Conservation (phyloP, 225 moss, liverwort and hornwort species). For the Sphagnum tenellum region DNA sequence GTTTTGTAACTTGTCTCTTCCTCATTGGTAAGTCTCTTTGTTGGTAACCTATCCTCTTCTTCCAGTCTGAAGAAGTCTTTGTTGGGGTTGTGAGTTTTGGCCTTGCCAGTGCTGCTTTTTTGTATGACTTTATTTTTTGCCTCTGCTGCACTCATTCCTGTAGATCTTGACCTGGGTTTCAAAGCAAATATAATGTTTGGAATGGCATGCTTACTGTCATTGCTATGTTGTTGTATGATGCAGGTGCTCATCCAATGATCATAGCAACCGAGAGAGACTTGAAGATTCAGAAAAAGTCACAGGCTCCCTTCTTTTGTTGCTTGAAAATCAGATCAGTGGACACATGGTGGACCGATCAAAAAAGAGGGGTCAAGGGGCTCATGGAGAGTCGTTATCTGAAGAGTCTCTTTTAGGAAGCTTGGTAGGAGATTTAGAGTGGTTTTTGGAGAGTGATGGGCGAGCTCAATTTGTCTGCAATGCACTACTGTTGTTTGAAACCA, state of each 20-base stretch:
- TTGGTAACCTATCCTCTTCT: too few species aligned
- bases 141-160: too few species aligned
- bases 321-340: slow-evolving; percentile 24
- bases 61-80: not conserved
- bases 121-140: too few species aligned
- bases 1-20: slow-evolving; percentile 62
- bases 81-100: too few species aligned
- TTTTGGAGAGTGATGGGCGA: slow-evolving; percentile 42
- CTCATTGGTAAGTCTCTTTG: slow-evolving; percentile 46
- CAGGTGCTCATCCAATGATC: slow-evolving; percentile 42
- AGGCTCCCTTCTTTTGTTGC: slow-evolving; percentile 22
- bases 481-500: slow-evolving; percentile 39
- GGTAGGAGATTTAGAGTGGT: slow-evolving; percentile 61
- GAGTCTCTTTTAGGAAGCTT: slow-evolving; percentile 40
- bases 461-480: slow-evolving; percentile 66
- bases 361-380: too few species aligned
- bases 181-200: too few species aligned
- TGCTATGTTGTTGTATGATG: slow-evolving; percentile 3
- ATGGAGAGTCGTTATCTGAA: too few species aligned
- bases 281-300: slow-evolving; percentile 43
- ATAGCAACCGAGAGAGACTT: slow-evolving; percentile 21
- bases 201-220: too few species aligned
- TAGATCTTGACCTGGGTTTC: too few species aligned
- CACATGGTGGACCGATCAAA: slow-evolving; percentile 10
- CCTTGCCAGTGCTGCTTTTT: too few species aligned